A percentile compares a stretch with the other conserved stretches of the same genome.
phyloP scores from a whole-genome alignment of 2,329 filamentous ascomycete species.

The Tolypocladium album region DNA sequence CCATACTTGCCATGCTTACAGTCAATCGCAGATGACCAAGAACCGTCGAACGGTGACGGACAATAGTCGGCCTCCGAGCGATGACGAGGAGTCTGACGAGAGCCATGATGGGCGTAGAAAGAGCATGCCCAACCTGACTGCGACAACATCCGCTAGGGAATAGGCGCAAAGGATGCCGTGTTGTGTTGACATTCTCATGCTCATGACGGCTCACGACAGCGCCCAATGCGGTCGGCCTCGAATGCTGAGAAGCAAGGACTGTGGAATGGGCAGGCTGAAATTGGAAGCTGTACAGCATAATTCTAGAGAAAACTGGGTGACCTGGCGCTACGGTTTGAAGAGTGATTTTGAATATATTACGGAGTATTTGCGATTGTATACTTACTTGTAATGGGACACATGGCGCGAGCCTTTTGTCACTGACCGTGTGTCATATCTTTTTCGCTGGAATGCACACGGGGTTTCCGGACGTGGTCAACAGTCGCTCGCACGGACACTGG shows the following conservation, averaged over 20 bases:
- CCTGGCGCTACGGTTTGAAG: not conserved
- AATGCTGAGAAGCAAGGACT: not conserved
- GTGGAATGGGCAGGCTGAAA: not conserved
- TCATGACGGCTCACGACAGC: not conserved
- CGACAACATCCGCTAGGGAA: constrained; percentile 13
- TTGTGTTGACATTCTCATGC: not conserved
- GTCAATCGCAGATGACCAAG: constrained; percentile 40
- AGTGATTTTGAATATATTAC: not conserved
- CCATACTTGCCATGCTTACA: constrained; percentile 7
- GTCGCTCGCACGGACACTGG: not conserved
- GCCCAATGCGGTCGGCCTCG: not conserved
- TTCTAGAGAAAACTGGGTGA: not conserved
- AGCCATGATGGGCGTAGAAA: constrained; percentile 23
- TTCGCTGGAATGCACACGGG: not conserved
- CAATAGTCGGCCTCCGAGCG: constrained; percentile 33
- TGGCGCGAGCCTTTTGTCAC: not conserved
- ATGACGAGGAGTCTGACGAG: constrained; percentile 43
- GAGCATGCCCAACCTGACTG: constrained; percentile 11
- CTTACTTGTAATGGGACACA: too few relatives aligned
- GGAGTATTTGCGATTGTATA: not conserved
- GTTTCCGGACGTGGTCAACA: not conserved
- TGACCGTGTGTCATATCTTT: not conserved
- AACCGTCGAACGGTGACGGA: constrained; percentile 36
- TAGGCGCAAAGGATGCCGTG: not conserved
- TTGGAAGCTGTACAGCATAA: not conserved